Base-by-base conservation (phyloP, 352 stramenopile species). In the Globisporangium apiculatum region DNA sequence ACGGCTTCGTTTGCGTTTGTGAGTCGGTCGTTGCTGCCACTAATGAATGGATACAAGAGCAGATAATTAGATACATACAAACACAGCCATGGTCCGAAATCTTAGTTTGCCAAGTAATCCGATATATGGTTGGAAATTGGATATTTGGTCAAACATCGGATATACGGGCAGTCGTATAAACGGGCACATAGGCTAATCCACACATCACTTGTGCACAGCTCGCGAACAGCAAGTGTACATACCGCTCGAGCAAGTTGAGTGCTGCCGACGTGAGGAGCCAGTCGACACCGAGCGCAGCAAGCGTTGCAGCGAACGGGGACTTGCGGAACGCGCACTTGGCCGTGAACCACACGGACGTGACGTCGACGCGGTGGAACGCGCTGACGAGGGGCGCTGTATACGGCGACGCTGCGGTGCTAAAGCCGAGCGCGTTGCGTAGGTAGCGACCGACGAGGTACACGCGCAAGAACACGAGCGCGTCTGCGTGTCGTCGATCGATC, bases 201-300 rank as follows among this genome's bases (percentile, higher is more conserved):
- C 24, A 3, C 24, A 31, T 31, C 24, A 31, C 24, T 31, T 31
- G 24, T 3, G 24, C 24, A 31, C 2, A 31, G 24, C 24, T 31
- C 24, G 24, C 24, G 2, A 31, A 31, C 24, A 31, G 24, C 24
- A 31, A 31, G 24, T 31, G 24, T 31, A 31, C 64, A 45, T 18
- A 81, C 72, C 72, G 68, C 36, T 87, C 76, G 45, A 87, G 69
- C 43, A 85, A 77, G 53, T 87, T 87, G 24, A 87, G 64, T 0
- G 72, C 74, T 8, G 65, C 71, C 3, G 76, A 80, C 24, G 76
- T 85, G 48, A 85, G 49, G 7, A 83, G 47, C 76, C 76, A 87
- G 61, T 85, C 74, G 51, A 83, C 58, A 7, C 62, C 45, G 9
- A 87, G 55, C 36, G 77, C 64, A 41, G 56, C 55, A 18, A 66